Percentiles rank a stretch among this genome's conserved stretches.
Conservation (phyloP, 1,139 yeast genomes). For the Casaregolazyma suthepensis region DNA sequence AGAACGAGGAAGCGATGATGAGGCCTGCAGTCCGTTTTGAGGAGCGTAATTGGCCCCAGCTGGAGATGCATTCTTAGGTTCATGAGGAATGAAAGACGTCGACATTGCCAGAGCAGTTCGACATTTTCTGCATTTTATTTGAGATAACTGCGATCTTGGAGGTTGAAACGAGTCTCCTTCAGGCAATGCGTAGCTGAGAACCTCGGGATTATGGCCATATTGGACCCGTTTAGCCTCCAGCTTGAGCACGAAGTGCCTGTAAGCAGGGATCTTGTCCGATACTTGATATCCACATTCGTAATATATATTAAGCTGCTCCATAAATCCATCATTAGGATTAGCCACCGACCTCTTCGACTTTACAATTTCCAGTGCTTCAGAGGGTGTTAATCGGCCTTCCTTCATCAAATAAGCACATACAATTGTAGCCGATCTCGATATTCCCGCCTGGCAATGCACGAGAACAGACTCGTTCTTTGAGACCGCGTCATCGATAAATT, state of each 20-base stretch:
- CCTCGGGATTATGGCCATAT: slow-evolving; percentile 24
- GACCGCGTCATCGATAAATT: slow-evolving; percentile 62
- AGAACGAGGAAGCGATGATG: slow-evolving; percentile 51
- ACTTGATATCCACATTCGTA: slow-evolving; percentile 43
- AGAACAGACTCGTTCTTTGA: slow-evolving; percentile 28
- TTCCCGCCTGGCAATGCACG: slow-evolving; percentile 67
- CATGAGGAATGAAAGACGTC: slow-evolving; percentile 23
- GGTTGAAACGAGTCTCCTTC: slow-evolving; percentile 1
- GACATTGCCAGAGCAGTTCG: slow-evolving; percentile 27
- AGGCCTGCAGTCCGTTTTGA: slow-evolving; percentile 31
- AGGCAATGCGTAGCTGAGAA: slow-evolving; percentile 13
- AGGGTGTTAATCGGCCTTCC: slow-evolving; percentile 50
- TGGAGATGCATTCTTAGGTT: slow-evolving; percentile 14
- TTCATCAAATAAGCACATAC: slow-evolving; percentile 76
- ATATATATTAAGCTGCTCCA: slow-evolving; percentile 63
- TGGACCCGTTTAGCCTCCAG: slow-evolving; percentile 32
- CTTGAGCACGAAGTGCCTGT: slow-evolving; percentile 47
- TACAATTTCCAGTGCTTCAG: slow-evolving; percentile 68
- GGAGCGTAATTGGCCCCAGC: slow-evolving; percentile 16
- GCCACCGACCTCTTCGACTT: slow-evolving; percentile 52
- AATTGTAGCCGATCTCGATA: slow-evolving; percentile 71
- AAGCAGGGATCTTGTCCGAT: slow-evolving; percentile 36
- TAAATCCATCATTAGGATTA: slow-evolving; percentile 74
- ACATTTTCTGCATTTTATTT: slow-evolving; percentile 32
- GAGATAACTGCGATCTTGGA: slow-evolving; percentile 10